These are phyloP conservation scores for Didymella arachidicola DNA, from an alignment of 2,329 filamentous ascomycete genomes.

Conservation along the genomic window DNA sequence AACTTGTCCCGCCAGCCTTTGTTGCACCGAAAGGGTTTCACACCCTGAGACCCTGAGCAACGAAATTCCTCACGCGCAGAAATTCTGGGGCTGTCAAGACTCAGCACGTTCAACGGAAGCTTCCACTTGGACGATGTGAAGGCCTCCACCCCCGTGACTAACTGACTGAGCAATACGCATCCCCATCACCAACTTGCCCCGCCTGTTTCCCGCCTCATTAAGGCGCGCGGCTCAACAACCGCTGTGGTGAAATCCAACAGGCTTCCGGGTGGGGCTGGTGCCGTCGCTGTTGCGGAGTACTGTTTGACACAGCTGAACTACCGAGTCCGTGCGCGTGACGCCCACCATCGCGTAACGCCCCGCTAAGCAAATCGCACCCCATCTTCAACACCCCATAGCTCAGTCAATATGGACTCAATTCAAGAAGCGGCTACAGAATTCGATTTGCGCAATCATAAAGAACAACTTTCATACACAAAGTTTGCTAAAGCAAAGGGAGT, in stretches of 20 bases:
- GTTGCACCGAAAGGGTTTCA: conserved; percentile 7
- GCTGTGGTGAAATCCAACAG: conserved; percentile 41
- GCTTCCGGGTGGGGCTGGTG: conserved; percentile 51
- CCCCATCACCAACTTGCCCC: conserved; percentile 52
- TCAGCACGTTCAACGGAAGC: neutral
- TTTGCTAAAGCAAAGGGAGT: no score
- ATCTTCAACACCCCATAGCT: no score
- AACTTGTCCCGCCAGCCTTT: neutral
- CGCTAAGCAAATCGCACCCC: no score
- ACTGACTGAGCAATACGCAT: conserved; percentile 49
- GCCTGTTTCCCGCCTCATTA: conserved; percentile 51
- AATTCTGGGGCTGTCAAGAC: neutral
- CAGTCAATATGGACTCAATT: no score
- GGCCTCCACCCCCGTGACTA: conserved; percentile 28
- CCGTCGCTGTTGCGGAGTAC: conserved; percentile 41
- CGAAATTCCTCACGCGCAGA: neutral
- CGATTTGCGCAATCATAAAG: no score
- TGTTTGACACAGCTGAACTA: neutral
- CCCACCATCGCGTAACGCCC: no score
- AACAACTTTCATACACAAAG: no score
- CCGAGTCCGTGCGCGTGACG: no score
- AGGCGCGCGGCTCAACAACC: conserved; percentile 49
- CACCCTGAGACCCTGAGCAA: neutral
- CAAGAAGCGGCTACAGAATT: no score
- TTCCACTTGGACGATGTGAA: conserved; percentile 26